Evolutionary conservation across 2,329 filamentous ascomycete genomes (phyloP).

Genomic region (Magnaporthiopsis poae): DNA sequence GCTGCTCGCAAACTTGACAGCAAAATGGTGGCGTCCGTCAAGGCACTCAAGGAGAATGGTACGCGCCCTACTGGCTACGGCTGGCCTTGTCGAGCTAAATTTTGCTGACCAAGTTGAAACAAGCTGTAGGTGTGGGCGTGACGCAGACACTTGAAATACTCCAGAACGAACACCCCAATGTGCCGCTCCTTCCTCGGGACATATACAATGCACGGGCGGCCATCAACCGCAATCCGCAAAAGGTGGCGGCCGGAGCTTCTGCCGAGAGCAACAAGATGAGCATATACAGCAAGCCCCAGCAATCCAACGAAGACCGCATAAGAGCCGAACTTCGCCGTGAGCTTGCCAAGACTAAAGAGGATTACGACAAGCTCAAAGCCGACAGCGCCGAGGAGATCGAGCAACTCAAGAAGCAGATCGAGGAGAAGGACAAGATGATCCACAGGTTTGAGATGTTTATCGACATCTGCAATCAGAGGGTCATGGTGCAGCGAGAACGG

Average conservation of each 20-base stretch:
- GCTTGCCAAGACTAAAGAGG: slow-evolving; percentile 47
- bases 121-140: slow-evolving; percentile 47
- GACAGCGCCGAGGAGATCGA: slow-evolving; percentile 50
- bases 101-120: not conserved
- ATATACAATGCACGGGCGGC: slow-evolving; percentile 60
- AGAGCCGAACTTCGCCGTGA: slow-evolving; percentile 52
- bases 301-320: slow-evolving; percentile 54
- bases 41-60: slow-evolving; percentile 57
- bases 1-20: slow-evolving; percentile 57
- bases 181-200: slow-evolving; percentile 53
- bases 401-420: slow-evolving; percentile 47
- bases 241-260: slow-evolving; percentile 48
- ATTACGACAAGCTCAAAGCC: slow-evolving; percentile 44
- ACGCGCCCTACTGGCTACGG: slow-evolving; percentile 21
- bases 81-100: slow-evolving; percentile 9
- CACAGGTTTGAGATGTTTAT: slow-evolving; percentile 60
- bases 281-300: slow-evolving; percentile 57
- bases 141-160: slow-evolving; percentile 57
- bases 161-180: slow-evolving; percentile 53
- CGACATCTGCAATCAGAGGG: slow-evolving; percentile 57
- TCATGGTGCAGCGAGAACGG: slow-evolving; percentile 52
- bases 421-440: slow-evolving; percentile 54
- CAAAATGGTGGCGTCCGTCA: slow-evolving; percentile 58
- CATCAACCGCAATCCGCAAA: slow-evolving; percentile 55
- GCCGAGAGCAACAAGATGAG: slow-evolving; percentile 44